Conservation (phyloP, 2,329 filamentous ascomycete genomes). For the Botryotinia convoluta region DNA sequence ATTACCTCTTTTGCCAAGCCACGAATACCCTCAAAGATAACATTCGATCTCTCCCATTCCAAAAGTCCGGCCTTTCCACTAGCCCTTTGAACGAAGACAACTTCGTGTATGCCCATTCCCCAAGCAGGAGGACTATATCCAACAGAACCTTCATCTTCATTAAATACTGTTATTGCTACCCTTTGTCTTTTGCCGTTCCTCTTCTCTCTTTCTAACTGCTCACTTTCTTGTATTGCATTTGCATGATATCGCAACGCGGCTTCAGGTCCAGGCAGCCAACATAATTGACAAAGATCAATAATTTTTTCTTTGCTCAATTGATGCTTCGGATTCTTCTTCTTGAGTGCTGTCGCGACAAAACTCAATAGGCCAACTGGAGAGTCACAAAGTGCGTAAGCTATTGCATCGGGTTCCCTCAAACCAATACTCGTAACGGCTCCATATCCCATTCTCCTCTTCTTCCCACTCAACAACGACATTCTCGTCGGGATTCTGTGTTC, state of each 20-base stretch:
- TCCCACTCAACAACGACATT: constrained; percentile 18
- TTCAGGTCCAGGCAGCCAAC: constrained; percentile 67
- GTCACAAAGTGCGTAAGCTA: constrained; percentile 60
- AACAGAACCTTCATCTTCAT: constrained; percentile 21
- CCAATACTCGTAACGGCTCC: constrained; percentile 27
- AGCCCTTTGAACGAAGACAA: constrained; percentile 32
- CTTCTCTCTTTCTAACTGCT: constrained; percentile 17
- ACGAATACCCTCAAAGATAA: constrained; percentile 31
- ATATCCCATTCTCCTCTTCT: constrained; percentile 9
- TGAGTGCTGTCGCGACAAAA: constrained; percentile 50
- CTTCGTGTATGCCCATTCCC: constrained; percentile 26
- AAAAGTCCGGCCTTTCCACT: constrained; percentile 29
- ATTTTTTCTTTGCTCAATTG: constrained; percentile 52
- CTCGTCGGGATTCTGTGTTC: constrained; percentile 6
- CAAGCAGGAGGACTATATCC: constrained; percentile 34
- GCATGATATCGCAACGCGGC: constrained; percentile 57
- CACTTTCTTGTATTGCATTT: constrained; percentile 28
- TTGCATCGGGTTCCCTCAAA: constrained; percentile 40
- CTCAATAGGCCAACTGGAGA: constrained; percentile 58
- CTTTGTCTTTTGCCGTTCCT: constrained; percentile 15
- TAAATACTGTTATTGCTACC: constrained; percentile 33
- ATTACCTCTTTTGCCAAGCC: constrained; percentile 28
- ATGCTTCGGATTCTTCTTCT: constrained; percentile 42
- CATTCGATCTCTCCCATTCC: constrained; percentile 29
- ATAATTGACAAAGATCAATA: constrained; percentile 58